Evolutionary conservation across 1,139 yeast genomes (phyloP), one percentile per base, ranked within the genome.

Genomic region (Zygosaccharomyces pseudobailii): DNA sequence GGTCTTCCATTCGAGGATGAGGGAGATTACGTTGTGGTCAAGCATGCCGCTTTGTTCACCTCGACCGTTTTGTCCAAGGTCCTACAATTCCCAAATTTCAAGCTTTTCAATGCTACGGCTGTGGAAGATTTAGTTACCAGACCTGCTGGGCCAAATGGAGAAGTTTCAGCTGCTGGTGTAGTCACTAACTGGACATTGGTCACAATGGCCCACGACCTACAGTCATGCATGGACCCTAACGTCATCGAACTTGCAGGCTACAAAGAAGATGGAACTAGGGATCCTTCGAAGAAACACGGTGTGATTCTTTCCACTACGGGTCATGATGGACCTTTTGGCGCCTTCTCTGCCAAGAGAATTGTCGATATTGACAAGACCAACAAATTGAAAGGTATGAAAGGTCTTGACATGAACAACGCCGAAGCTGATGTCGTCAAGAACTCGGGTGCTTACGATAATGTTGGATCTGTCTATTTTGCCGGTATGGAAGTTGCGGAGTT

Each of bases 281-380:
- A 64, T 37, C 44, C 47, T 13, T 46, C 58, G 36, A 52, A 57
- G 46, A 84, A 83, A 62, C 77, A 84, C 52, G 81, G 82, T 59
- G 80, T 84, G 46, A 79, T 84, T 47, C 71, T 84, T 51, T 82
- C 89, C 13, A 80, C 89, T 51, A 79, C 87, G 34, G 92, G 92
- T 46, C 92, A 84, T 60, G 92, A 84, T 64, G 92, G 92, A 58
- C 89, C 89, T 46, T 82, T 84, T 68, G 92, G 92, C 50, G 90
- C 90, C n/a, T 84, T 83, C 69, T 77, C 81, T 50, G 89, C 86
- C 55, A 76, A 76, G 71, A 71, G 81, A 61, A 67, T 76, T 47
- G 71, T 68, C 28, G 62, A 71, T 36, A 70, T 73, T 40, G 76
- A 73, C 43, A 69, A 68, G 20, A 68, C 72, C 54, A 66, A 71